Base-by-base conservation (phyloP, 2,329 filamentous ascomycete species). In the Botryotinia calthae region DNA sequence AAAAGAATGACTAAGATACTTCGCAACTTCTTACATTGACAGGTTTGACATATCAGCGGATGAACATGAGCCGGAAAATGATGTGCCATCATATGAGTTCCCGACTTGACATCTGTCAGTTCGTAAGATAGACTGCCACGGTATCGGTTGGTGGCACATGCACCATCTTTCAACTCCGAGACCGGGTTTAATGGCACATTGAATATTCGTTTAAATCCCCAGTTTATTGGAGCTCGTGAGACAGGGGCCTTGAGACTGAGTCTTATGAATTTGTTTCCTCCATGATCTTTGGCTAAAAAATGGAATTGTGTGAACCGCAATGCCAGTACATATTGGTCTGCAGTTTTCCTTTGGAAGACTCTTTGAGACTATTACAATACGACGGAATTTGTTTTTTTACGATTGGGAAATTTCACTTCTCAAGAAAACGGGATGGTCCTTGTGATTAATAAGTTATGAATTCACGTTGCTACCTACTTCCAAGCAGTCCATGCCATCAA, bases 11-110 rank as follows among this genome's bases (percentile, higher is more conserved):
- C 10, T 9, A 25, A 65, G 40, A 44, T 8, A 40, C n/a, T 2
- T 70, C 40, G 68, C 25, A 70, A 63, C 68, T 6, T 62, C 56
- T 48, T n/a, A 42, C 58, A 59, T 46, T 48, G 63, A 48, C 42
- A 64, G 20, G 18, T 64, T 46, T 34, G 42, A 37, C 7, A 9
- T 48, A 1, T 25, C 42, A 48, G 12, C 28, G 3, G 20, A 31
- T 10, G 9, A 67, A 56, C 25, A 42, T 67, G 14, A 48, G 22
- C 18, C 8, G 16, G 64, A 25, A 3, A 5, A 8, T n/a, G 2
- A 14, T 25, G 1, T 25, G 20, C 63, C 20, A 48, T 5, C 1
- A 12, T 48, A 25, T 48, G 20, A 48, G 63, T 20, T 34, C 42
- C 1, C 8, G 28, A 34, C 18, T 48, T 48, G 28, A 48, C 12